Evolutionary conservation across 139 green algal species (phyloP).

Genomic region (Chlorella sp.): DNA sequence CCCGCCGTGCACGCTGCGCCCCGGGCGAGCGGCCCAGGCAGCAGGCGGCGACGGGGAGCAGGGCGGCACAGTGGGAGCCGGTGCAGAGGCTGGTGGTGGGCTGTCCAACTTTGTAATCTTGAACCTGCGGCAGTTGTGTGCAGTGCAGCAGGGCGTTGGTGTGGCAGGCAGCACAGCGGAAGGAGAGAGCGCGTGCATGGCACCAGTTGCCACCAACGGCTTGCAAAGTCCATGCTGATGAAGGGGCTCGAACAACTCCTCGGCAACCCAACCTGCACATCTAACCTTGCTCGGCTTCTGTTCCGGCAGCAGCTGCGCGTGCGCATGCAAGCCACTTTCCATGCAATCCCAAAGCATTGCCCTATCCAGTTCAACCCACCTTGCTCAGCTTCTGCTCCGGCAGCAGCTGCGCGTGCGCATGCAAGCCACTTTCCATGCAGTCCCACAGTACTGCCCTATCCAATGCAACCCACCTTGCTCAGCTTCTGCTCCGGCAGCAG

Average conservation of each 20-base stretch:
- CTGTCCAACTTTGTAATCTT: background rate
- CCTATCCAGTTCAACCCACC: background rate
- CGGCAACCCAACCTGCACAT: too few relatives aligned
- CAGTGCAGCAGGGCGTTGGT: too few relatives aligned
- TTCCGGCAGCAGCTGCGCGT: conserved; percentile 58
- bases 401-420: conserved; percentile 67
- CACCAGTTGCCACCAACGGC: too few relatives aligned
- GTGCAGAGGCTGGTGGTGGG: background rate
- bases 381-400: conserved; percentile 58
- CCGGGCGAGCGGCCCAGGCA: background rate
- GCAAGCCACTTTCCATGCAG: too few relatives aligned
- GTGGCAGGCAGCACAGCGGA: too few relatives aligned
- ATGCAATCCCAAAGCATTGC: too few relatives aligned
- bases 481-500: conserved; percentile 70
- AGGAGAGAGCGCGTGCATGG: too few relatives aligned
- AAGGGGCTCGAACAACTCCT: too few relatives aligned
- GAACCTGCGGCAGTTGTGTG: background rate
- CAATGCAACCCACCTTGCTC: conserved; percentile 25
- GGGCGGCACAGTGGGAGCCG: conserved; percentile 3
- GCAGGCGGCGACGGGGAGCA: conserved; percentile 10
- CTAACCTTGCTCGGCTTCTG: conserved; percentile 61
- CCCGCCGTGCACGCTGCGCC: too few relatives aligned
- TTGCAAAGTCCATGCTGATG: too few relatives aligned
- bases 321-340: too few relatives aligned
- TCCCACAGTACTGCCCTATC: too few relatives aligned